phyloP scores from a whole-genome alignment of 495 filamentous ascomycete genomes.

The Polyplosphaeria fusca region DNA sequence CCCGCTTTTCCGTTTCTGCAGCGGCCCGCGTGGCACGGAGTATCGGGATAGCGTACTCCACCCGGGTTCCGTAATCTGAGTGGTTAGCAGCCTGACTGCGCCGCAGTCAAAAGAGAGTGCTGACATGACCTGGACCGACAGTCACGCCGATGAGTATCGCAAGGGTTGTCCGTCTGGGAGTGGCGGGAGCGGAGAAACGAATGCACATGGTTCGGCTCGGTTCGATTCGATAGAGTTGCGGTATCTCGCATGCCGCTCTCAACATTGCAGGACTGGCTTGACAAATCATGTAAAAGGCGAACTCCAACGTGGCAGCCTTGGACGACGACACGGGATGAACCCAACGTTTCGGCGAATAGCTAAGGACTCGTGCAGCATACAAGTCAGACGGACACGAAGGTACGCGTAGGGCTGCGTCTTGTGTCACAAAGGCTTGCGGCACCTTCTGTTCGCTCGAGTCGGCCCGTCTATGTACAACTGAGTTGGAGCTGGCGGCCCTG shows the following conservation, averaged over 20 bases:
- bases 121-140: conserved; percentile 14
- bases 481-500: too few relatives aligned
- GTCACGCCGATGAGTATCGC: too few relatives aligned
- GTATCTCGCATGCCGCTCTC: too few relatives aligned
- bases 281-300: background rate
- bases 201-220: too few relatives aligned
- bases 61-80: background rate
- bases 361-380: too few relatives aligned
- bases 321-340: too few relatives aligned
- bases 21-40: conserved; percentile 12
- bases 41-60: background rate
- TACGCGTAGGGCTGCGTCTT: conserved; percentile 26
- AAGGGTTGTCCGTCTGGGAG: too few relatives aligned
- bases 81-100: conserved; percentile 13
- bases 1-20: conserved; percentile 12
- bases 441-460: background rate
- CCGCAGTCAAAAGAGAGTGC: conserved; percentile 31
- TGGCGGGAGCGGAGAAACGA: too few relatives aligned
- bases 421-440: conserved; percentile 9
- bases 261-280: too few relatives aligned
- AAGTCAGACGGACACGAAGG: conserved; percentile 3
- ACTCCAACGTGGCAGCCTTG: too few relatives aligned
- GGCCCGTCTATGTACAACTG: background rate
- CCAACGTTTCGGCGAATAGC: too few relatives aligned
- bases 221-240: too few relatives aligned